Base-by-base conservation (phyloP, 176 grass and related monocot species). In the Aegilops tauschii region DNA sequence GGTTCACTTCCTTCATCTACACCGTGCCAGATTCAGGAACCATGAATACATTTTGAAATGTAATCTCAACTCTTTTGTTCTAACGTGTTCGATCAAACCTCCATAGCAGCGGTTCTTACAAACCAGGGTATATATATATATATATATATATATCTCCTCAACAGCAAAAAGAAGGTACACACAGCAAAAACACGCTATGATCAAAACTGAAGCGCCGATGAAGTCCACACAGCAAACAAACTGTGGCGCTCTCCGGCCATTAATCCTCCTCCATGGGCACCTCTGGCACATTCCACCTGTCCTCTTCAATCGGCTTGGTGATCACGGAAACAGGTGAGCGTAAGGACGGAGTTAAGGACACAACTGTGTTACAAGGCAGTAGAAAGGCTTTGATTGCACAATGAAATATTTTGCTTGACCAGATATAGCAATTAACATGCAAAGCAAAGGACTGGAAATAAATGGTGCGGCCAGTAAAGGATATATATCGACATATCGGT, bases 211-310 rank as follows among this genome's bases (percentile, higher is more conserved):
- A 35, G 68, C 13, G 12, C 21, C 2, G 4, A n/a, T 27, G 34
- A 27, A 62, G 21, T 23, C 2, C 20, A 37, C 13, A 1, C 0
- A 10, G 7, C 18, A 35, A 58, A 81, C 45, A 50, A 50, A 50
- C 47, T 9, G 1, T 20, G 13, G 2, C 6, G 7, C 14, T 3
- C 1, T 5, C 35, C 5, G 13, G 1, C 3, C 0, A 81, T 81
- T 65, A 97, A 49, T 97, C 90, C 49, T 97, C 92, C 87, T 95
- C 95, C 95, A 95, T 97, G 31, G 93, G 95, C 16, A 97, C 93
- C 42, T 93, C 82, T 20, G 95, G 95, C 9, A 93, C 47, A 54
- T 95, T 83, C 95, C 95, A 95, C 69, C 86, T 91, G 65, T 93
- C 95, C 87, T 98, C 95, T 29, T 93, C 85, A 2, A 98, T 95